Conservation (phyloP, 331 rosid genomes). For the Dryas integrifolia region DNA sequence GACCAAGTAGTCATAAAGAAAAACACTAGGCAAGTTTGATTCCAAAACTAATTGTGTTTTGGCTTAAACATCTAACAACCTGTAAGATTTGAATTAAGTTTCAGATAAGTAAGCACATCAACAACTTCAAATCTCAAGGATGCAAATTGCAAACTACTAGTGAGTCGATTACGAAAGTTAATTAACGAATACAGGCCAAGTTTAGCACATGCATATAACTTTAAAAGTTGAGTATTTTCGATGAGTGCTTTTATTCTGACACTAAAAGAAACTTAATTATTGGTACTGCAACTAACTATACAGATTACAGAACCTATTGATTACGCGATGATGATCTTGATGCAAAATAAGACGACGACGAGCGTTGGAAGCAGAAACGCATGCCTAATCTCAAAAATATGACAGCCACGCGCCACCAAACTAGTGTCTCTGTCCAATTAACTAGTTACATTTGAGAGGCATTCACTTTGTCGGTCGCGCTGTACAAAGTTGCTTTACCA, state of each 20-base stretch:
- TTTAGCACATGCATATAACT: not conserved
- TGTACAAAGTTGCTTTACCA: constrained; percentile 1
- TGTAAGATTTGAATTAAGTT: not conserved
- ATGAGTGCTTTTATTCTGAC: not conserved
- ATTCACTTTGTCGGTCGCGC: not conserved
- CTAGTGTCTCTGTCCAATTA: not conserved
- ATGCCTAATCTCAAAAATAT: constrained; percentile 13
- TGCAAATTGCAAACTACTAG: too few relatives aligned
- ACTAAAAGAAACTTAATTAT: not conserved
- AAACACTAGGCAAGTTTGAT: too few relatives aligned
- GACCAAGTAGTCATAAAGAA: too few relatives aligned
- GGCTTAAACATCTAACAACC: too few relatives aligned
- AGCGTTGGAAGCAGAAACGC: not conserved
- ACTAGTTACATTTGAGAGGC: not conserved
- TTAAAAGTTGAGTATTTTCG: too few relatives aligned
- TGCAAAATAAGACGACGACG: not conserved
- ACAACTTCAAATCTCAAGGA: not conserved
- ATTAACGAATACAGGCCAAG: not conserved
- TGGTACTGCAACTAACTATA: too few relatives aligned
- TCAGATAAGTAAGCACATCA: not conserved
- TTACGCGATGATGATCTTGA: not conserved
- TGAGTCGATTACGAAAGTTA: not conserved
- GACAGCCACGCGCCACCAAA: not conserved
- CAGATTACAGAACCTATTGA: not conserved
- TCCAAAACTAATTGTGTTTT: too few relatives aligned